A percentile compares a stretch with the other conserved stretches of the same genome.
These are phyloP conservation scores for Butyriboletus loyo DNA, from an alignment of 768 basidiomycete species.

Conservation along the genomic window DNA sequence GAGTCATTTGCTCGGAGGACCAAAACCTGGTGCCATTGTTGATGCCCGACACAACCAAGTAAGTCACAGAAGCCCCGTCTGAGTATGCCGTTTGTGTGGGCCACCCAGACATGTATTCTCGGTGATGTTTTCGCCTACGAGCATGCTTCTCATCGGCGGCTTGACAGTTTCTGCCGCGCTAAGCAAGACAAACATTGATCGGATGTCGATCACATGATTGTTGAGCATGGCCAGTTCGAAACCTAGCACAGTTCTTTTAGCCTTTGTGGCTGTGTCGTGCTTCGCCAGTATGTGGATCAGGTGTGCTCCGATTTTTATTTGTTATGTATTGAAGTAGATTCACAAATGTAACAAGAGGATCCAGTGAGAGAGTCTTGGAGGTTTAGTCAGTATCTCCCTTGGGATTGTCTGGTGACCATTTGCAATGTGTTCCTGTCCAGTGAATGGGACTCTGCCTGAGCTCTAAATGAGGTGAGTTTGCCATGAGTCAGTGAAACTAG, in stretches of 20 bases:
- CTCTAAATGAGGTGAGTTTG: no score
- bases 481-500: no score
- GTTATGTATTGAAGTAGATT: no score
- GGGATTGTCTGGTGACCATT: no score
- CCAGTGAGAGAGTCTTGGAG: no score
- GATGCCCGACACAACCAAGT: conserved; percentile 80
- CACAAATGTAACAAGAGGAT: no score
- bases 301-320: conserved; percentile 34
- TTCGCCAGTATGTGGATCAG: conserved; percentile 99
- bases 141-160: conserved; percentile 96
- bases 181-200: conserved; percentile 93
- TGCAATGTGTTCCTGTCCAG: no score
- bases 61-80: conserved; percentile 22
- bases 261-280: conserved; percentile 95
- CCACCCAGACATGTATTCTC: conserved; percentile 79
- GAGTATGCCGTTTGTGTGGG: neutral
- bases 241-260: conserved; percentile 83
- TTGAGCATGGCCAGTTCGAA: conserved; percentile 86
- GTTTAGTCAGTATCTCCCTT: no score
- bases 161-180: conserved; percentile 97
- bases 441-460: no score
- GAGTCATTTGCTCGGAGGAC: conserved; percentile 56
- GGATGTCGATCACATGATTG: conserved; percentile 85
- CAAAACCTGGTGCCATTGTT: conserved; percentile 52
- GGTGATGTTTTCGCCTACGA: conserved; percentile 95